A percentile compares a stretch with the other conserved stretches of the same genome.
Conservation (phyloP, 371 early-diverging fungal species). For the Actinomucor elegans region DNA sequence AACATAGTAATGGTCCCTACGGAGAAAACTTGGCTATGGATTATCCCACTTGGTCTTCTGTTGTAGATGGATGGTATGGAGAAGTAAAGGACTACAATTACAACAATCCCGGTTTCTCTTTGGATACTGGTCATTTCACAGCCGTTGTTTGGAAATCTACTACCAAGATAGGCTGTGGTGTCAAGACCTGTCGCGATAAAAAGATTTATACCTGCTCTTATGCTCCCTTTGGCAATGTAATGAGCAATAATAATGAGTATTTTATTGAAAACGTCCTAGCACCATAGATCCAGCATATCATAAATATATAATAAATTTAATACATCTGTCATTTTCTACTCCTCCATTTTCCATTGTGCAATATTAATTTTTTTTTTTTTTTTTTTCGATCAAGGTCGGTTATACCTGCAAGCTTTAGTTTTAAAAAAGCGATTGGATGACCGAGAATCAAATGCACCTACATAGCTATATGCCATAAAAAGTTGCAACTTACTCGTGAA, state of each 20-base stretch:
- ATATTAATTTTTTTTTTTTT: too few species aligned
- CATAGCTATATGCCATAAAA: too few species aligned
- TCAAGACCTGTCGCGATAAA: conserved; percentile 34
- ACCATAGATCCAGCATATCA: too few species aligned
- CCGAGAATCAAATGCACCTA: too few species aligned
- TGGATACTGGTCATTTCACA: conserved; percentile 52
- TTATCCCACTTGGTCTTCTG: conserved; percentile 22
- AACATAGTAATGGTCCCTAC: conserved; percentile 35
- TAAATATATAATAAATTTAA: too few species aligned
- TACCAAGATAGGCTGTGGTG: conserved; percentile 53
- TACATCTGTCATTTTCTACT: too few species aligned
- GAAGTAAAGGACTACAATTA: conserved; percentile 42
- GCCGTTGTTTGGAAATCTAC: conserved; percentile 55
- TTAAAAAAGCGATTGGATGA: too few species aligned
- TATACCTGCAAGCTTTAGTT: too few species aligned
- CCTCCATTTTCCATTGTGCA: too few species aligned
- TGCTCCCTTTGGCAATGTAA: conserved; percentile 45
- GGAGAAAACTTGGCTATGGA: conserved; percentile 47
- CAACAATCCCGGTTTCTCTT: conserved; percentile 30
- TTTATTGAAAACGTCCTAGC: conserved; percentile 46
- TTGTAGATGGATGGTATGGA: conserved; percentile 40
- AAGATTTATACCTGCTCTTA: conserved; percentile 53
- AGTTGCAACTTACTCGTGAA: too few species aligned
- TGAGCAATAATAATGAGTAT: conserved; percentile 18
- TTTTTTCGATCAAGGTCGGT: too few species aligned